phyloP scores from a whole-genome alignment of 371 early-diverging fungal genomes.

The Polyrhizophydium stewartii region DNA sequence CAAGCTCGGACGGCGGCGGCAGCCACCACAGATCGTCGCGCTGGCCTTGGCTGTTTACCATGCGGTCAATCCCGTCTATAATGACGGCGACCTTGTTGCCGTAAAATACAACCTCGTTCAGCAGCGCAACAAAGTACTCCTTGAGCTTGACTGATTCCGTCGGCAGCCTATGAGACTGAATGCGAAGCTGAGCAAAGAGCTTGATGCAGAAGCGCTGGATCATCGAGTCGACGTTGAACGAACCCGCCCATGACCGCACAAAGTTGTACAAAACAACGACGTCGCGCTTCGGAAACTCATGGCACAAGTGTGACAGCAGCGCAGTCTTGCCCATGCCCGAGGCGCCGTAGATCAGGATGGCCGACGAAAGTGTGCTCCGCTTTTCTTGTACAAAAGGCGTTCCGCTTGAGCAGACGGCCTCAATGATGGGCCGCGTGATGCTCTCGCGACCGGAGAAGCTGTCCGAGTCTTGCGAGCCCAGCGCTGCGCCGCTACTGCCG shows the following conservation, averaged over 20 bases:
- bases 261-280: conserved; percentile 13
- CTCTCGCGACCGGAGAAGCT: background rate
- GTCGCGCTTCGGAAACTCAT: background rate
- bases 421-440: background rate
- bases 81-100: conserved; percentile 7
- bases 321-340: conserved; percentile 12
- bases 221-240: conserved; percentile 6
- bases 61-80: conserved; percentile 10
- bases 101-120: background rate
- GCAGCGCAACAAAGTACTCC: conserved; percentile 2
- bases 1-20: conserved; percentile 1
- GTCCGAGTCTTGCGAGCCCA: background rate
- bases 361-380: background rate
- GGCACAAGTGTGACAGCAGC: conserved; percentile 3
- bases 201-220: conserved; percentile 5
- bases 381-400: background rate
- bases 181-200: background rate
- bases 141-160: background rate
- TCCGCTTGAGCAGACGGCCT: background rate
- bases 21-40: conserved; percentile 10
- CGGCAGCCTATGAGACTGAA: background rate
- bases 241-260: conserved; percentile 12
- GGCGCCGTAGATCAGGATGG: conserved; percentile 5
- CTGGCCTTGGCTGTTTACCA: conserved; percentile 1
- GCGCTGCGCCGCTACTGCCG: background rate